Conservation (phyloP, 2,329 filamentous ascomycete species). For the Arthroderma sp. region DNA sequence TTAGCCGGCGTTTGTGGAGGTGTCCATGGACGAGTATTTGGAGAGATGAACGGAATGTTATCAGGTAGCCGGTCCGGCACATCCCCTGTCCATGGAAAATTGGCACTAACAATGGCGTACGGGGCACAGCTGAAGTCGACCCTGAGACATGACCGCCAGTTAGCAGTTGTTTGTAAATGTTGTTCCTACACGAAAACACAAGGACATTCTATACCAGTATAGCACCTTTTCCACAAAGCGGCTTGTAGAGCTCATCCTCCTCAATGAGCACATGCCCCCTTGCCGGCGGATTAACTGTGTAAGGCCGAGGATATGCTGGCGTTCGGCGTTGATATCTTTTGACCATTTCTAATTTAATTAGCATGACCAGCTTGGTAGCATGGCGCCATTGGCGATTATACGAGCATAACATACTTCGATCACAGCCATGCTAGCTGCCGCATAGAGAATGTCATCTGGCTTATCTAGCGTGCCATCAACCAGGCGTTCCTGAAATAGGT, state of each 20-base stretch:
- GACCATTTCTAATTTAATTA: constrained; percentile 21
- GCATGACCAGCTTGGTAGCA: not conserved
- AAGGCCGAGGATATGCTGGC: constrained; percentile 19
- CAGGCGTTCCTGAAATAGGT: constrained; percentile 20
- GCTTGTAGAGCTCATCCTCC: constrained; percentile 15
- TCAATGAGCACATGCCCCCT: constrained; percentile 20
- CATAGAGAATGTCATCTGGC: constrained; percentile 20
- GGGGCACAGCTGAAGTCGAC: constrained; percentile 21
- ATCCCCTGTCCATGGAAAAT: constrained; percentile 19
- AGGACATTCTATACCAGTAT: constrained; percentile 16
- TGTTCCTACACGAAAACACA: not conserved
- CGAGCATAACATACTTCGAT: constrained; percentile 18
- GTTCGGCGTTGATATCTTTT: constrained; percentile 19
- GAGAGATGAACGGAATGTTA: constrained; percentile 14
- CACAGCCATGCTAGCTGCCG: constrained; percentile 21
- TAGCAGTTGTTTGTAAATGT: not conserved
- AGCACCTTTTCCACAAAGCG: constrained; percentile 21
- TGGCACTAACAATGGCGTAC: constrained; percentile 18
- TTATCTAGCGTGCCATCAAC: constrained; percentile 15
- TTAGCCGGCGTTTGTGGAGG: constrained; percentile 6
- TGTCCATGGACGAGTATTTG: constrained; percentile 11
- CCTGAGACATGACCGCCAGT: constrained; percentile 11
- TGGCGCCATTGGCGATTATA: not conserved
- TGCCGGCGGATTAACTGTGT: constrained; percentile 18
- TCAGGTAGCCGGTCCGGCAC: constrained; percentile 15